These are phyloP conservation scores for Anthracocystis panici-leucophaei DNA, from an alignment of 1,284 basidiomycete species.

Conservation along the genomic window DNA sequence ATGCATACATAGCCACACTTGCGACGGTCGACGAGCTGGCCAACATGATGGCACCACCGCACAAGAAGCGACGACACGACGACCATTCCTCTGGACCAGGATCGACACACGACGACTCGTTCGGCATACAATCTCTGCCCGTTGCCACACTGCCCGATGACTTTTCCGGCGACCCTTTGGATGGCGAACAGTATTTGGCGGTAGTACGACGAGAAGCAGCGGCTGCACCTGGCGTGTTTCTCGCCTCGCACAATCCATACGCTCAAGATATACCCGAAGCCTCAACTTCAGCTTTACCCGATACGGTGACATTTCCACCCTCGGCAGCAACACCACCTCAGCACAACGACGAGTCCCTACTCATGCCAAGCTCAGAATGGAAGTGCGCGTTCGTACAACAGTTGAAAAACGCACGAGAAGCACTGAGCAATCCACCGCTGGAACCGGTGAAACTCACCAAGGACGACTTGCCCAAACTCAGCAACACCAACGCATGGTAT, in stretches of 20 bases:
- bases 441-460: conserved; percentile 29
- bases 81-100: neutral
- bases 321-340: neutral
- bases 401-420: conserved; percentile 43
- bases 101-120: conserved; percentile 28
- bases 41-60: conserved; percentile 4
- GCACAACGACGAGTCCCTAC: conserved; percentile 1
- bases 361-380: conserved; percentile 50
- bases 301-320: neutral
- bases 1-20: neutral
- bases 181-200: conserved; percentile 64
- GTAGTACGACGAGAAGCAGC: conserved; percentile 58
- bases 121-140: conserved; percentile 57
- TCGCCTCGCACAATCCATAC: conserved; percentile 50
- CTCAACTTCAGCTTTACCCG: neutral
- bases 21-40: neutral
- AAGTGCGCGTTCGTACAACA: conserved; percentile 22
- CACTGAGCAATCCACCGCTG: conserved; percentile 40
- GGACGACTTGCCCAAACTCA: conserved; percentile 38
- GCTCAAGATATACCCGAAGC: conserved; percentile 6
- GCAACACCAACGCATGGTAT: conserved; percentile 44
- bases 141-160: conserved; percentile 54
- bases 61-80: conserved; percentile 25
- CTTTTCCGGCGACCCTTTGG: conserved; percentile 58
- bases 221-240: conserved; percentile 35